phyloP scores from a whole-genome alignment of 2,329 filamentous ascomycete genomes.

The Cercospora sesami region DNA sequence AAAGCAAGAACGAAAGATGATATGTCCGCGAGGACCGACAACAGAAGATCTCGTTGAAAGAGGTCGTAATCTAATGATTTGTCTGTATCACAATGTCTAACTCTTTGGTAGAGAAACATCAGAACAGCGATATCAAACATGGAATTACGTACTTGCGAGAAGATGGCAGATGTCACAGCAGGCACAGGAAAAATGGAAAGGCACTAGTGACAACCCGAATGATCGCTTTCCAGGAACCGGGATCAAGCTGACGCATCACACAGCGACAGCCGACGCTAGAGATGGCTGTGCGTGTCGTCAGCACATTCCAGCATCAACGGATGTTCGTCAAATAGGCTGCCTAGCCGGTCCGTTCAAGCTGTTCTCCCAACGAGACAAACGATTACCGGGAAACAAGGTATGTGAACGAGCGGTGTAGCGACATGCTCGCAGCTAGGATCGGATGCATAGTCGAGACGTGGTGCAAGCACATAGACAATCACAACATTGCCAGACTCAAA shows the following conservation, averaged over 20 bases:
- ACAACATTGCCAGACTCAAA: too few relatives aligned
- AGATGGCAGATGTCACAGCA: not conserved
- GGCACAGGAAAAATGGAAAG: too few relatives aligned
- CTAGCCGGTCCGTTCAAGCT: not conserved
- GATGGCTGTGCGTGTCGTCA: not conserved
- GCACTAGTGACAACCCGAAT: not conserved
- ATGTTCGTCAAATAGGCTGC: not conserved
- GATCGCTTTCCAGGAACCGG: not conserved
- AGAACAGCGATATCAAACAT: not conserved
- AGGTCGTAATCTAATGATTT: slow-evolving; percentile 20
- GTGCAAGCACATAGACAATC: too few relatives aligned
- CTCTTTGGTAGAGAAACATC: not conserved
- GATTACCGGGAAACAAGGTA: not conserved
- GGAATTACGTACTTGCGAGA: not conserved
- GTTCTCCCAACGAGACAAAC: not conserved
- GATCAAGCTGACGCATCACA: not conserved
- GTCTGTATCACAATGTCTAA: not conserved
- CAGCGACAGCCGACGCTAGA: not conserved
- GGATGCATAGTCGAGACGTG: too few relatives aligned
- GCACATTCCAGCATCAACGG: not conserved
- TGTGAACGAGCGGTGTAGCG: too few relatives aligned
- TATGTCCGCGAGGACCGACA: slow-evolving; percentile 29
- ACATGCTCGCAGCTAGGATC: too few relatives aligned
- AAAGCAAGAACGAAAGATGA: slow-evolving; percentile 19
- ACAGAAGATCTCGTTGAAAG: not conserved